phyloP scores from a whole-genome alignment of 2,329 filamentous ascomycete species.

The Stemphylium lycopersici region DNA sequence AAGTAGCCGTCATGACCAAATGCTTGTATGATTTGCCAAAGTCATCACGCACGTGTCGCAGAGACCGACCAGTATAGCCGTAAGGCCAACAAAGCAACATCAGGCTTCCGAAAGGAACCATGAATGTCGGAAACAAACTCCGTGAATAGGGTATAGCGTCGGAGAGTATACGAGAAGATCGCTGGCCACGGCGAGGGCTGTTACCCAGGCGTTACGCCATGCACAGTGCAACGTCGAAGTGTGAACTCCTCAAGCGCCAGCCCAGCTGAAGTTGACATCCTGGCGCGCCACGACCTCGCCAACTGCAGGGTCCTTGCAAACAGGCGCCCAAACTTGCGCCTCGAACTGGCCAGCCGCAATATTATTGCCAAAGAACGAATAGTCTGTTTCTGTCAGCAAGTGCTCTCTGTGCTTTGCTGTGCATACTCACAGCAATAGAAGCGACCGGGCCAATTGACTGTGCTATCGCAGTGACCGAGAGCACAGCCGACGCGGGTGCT shows the following conservation, averaged over 20 bases:
- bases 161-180: neutral
- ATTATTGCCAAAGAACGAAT: constrained; percentile 43
- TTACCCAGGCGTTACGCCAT: constrained; percentile 4
- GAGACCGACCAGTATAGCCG: neutral
- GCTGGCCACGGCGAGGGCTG: neutral
- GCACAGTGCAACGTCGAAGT: neutral
- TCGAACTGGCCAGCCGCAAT: constrained; percentile 36
- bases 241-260: neutral
- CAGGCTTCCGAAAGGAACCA: neutral
- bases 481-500: constrained; percentile 46
- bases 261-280: constrained; percentile 27
- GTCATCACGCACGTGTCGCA: neutral
- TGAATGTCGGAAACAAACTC: neutral
- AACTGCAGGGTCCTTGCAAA: constrained; percentile 33
- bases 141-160: neutral
- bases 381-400: constrained; percentile 34
- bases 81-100: neutral
- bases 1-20: neutral
- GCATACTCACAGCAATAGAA: constrained; percentile 45
- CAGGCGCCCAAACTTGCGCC: constrained; percentile 40
- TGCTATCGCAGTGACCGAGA: constrained; percentile 33
- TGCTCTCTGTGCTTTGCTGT: accelerated
- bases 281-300: constrained; percentile 23
- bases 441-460: constrained; percentile 35
- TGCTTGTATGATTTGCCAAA: neutral